phyloP scores from a whole-genome alignment of 192 early-diverging fungal species.

The Backusella liffmaniae region DNA sequence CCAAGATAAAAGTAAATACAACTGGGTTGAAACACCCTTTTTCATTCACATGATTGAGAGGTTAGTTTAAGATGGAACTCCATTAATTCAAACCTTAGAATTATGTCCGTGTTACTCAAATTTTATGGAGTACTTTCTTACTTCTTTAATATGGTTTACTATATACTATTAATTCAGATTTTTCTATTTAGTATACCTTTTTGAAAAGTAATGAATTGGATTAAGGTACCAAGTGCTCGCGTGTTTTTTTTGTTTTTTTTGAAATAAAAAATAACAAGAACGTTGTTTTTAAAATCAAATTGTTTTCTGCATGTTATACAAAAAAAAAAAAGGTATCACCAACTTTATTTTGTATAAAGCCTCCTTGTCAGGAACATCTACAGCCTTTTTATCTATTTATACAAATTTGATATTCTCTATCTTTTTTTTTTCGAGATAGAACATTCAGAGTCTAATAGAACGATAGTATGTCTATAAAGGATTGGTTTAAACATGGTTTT shows the following conservation, averaged over 20 bases:
- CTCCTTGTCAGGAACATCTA: background rate
- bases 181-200: background rate
- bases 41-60: background rate
- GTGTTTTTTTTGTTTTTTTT: no score
- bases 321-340: background rate
- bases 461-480: background rate
- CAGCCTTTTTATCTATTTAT: background rate
- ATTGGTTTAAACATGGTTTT: background rate
- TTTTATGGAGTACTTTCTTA: background rate
- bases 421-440: background rate
- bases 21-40: background rate
- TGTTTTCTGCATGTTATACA: no score
- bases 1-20: background rate
- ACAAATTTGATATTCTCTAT: background rate
- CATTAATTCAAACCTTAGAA: background rate
- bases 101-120: background rate
- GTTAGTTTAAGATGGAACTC: background rate
- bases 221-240: no score
- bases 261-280: background rate
- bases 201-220: background rate
- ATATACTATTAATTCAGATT: no score
- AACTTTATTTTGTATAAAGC: background rate
- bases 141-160: background rate
- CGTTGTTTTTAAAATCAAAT: no score
- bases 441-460: background rate